These are phyloP conservation scores for Neckera pumila DNA, from an alignment of 225 moss, liverwort and hornwort species.

Conservation along the genomic window DNA sequence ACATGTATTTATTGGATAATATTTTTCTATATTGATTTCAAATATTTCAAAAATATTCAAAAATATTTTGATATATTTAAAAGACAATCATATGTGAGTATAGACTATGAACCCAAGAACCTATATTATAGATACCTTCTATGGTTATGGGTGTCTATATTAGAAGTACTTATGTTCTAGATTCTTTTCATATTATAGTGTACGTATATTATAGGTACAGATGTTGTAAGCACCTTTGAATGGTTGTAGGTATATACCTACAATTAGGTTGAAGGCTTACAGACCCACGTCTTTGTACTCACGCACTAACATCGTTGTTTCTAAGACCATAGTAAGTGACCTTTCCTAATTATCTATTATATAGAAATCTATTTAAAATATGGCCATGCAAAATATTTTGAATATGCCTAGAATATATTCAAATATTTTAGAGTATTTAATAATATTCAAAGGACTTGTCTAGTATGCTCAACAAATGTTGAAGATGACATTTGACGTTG, in stretches of 20 bases:
- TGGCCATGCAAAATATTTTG: not conserved
- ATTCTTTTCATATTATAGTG: too few species aligned
- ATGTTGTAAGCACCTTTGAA: too few species aligned
- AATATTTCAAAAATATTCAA: not conserved
- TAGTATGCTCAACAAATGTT: not conserved
- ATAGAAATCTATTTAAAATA: not conserved
- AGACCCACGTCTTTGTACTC: fast-evolving
- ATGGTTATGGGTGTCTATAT: too few species aligned
- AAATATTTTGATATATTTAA: not conserved
- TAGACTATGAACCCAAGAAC: too few species aligned
- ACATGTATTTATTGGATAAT: not conserved
- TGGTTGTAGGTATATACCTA: too few species aligned
- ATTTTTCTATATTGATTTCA: not conserved
- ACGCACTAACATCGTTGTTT: not conserved
- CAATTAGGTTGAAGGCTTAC: too few species aligned
- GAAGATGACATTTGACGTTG: not conserved
- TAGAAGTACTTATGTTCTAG: too few species aligned
- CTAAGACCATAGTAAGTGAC: too few species aligned
- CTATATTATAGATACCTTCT: too few species aligned
- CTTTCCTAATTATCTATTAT: not conserved
- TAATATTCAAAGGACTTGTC: not conserved
- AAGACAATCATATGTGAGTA: not conserved
- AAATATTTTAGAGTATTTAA: too few species aligned
- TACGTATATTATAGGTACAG: too few species aligned
- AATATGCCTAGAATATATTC: not conserved